Evolutionary conservation across 2,329 filamentous ascomycete genomes (phyloP).

Genomic region (Talaromyces sp.): DNA sequence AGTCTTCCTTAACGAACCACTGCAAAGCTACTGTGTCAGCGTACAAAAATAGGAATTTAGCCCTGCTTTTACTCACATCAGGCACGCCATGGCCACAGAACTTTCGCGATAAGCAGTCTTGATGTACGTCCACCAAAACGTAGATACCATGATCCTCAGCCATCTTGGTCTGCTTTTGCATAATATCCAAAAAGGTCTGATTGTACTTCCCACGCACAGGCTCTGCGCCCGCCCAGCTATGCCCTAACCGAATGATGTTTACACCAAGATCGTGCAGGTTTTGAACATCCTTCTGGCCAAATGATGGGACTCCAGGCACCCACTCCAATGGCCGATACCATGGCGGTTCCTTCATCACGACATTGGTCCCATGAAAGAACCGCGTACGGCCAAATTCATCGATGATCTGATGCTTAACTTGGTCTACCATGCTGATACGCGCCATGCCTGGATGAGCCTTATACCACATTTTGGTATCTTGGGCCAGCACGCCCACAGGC

Average conservation of each 20-base stretch:
- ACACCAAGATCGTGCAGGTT: conserved; percentile 15
- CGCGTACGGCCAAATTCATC: conserved; percentile 17
- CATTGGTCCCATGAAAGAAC: conserved; percentile 21
- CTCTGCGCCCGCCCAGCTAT: conserved; percentile 16
- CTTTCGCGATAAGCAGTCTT: conserved; percentile 11
- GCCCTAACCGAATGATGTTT: conserved; percentile 13
- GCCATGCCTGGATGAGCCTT: conserved; percentile 14
- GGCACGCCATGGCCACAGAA: conserved; percentile 14
- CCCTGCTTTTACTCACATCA: conserved; percentile 10
- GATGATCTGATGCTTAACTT: conserved; percentile 16
- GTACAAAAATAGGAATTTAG: too few relatives aligned
- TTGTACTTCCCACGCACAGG: conserved; percentile 15
- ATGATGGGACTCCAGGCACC: conserved; percentile 17
- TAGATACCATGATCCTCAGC: conserved; percentile 17
- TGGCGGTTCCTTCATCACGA: conserved; percentile 19
- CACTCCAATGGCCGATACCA: conserved; percentile 18
- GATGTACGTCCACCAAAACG: conserved; percentile 17
- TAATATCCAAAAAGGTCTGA: conserved; percentile 17
- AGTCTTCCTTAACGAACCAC: conserved; percentile 16
- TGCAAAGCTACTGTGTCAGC: conserved; percentile 5
- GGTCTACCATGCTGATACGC: conserved; percentile 14
- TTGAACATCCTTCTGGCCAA: conserved; percentile 16
- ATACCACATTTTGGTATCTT: conserved; percentile 3
- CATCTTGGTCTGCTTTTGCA: conserved; percentile 16
- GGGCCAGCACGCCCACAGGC: too few relatives aligned